Evolutionary conservation across 2,329 filamentous ascomycete genomes (phyloP).

Genomic region (Botrytis squamosa): DNA sequence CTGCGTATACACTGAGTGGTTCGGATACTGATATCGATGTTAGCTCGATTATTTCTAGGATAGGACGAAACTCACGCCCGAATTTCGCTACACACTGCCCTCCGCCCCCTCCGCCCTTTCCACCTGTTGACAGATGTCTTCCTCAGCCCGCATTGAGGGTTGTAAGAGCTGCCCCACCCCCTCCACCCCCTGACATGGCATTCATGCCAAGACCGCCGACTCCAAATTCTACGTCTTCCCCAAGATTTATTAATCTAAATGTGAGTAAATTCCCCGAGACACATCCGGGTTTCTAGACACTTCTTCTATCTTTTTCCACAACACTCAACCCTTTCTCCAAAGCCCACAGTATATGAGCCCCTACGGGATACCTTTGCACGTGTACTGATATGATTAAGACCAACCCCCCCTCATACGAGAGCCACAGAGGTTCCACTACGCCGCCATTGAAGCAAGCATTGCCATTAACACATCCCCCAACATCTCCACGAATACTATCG

Average conservation of each 20-base stretch:
- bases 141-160: too few relatives aligned
- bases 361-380: neutral
- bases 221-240: neutral
- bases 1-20: conserved; percentile 16
- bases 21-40: conserved; percentile 23
- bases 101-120: neutral
- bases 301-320: neutral
- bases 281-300: neutral
- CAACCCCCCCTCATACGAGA: conserved; percentile 23
- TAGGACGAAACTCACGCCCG: neutral
- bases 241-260: neutral
- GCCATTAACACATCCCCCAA: neutral
- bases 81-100: neutral
- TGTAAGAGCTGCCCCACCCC: neutral
- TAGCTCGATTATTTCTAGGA: conserved; percentile 16
- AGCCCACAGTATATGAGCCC: neutral
- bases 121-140: neutral
- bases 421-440: neutral
- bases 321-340: neutral
- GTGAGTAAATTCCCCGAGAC: neutral
- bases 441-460: neutral
- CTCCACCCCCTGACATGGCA: neutral
- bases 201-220: neutral
- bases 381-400: conserved; percentile 2
- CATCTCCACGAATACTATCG: neutral